phyloP scores from a whole-genome alignment of 208 protist species.

The Leishmania gerbilli region DNA sequence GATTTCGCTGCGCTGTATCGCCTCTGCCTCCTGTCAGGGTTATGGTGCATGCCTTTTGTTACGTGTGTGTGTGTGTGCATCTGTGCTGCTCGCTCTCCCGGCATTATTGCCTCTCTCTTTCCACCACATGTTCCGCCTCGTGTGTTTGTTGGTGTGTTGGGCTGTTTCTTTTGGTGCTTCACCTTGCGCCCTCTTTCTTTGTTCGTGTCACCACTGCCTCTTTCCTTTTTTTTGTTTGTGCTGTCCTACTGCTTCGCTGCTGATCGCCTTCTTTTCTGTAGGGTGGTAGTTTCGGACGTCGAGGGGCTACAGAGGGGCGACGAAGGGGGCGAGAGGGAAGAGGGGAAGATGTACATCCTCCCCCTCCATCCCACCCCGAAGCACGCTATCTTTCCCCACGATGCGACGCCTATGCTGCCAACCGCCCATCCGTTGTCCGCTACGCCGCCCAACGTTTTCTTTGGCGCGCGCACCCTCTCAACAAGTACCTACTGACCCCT shows the following conservation, averaged over 20 bases:
- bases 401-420: not conserved
- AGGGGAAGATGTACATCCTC: not conserved
- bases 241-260: not conserved
- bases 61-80: not conserved
- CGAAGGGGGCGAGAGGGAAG: not conserved
- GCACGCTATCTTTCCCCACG: not conserved
- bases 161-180: not conserved
- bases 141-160: not conserved
- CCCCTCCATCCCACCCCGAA: not conserved
- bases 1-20: not conserved
- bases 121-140: not conserved
- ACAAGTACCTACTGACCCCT: not conserved
- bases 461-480: not conserved
- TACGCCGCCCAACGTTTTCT: not conserved
- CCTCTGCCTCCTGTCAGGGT: not conserved
- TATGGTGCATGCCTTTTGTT: not conserved
- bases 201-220: not conserved
- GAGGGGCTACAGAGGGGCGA: not conserved
- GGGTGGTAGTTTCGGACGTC: too few species aligned
- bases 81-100: not conserved
- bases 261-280: not conserved
- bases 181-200: not conserved
- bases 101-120: not conserved
- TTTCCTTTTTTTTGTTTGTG: not conserved
- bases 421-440: not conserved